Evolutionary conservation across 257 asterid species (phyloP).

Genomic region (Primulina huaijiensis): DNA sequence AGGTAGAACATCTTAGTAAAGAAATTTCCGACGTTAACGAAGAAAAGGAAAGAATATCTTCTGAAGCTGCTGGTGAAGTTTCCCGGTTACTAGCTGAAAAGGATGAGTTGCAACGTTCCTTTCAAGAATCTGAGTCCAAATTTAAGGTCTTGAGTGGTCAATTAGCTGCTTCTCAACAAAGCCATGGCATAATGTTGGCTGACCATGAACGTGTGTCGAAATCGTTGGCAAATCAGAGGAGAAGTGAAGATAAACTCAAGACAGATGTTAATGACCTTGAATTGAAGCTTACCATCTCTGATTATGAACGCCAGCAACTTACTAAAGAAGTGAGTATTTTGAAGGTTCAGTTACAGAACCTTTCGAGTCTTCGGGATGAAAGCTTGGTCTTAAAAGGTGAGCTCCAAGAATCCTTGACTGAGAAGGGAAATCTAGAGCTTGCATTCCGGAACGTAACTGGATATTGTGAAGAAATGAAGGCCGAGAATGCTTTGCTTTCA

Average conservation of each 20-base stretch:
- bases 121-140: slow-evolving; percentile 43
- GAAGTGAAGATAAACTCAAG: slow-evolving; percentile 62
- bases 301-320: slow-evolving; percentile 63
- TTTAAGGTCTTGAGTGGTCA: slow-evolving; percentile 41
- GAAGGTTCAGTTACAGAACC: slow-evolving; percentile 57
- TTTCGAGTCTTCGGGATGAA: slow-evolving; percentile 51
- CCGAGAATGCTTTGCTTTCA: slow-evolving; percentile 42
- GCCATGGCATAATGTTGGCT: slow-evolving; percentile 32
- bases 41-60: slow-evolving; percentile 44
- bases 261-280: slow-evolving; percentile 59
- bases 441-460: slow-evolving; percentile 32
- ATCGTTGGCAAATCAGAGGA: slow-evolving; percentile 45
- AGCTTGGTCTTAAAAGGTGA: slow-evolving; percentile 41
- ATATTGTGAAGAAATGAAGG: slow-evolving; percentile 50
- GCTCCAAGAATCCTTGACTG: slow-evolving; percentile 38
- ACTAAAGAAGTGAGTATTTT: slow-evolving; percentile 41
- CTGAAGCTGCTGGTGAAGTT: slow-evolving; percentile 36
- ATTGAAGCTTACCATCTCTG: slow-evolving; percentile 64
- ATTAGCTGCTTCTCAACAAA: slow-evolving; percentile 38
- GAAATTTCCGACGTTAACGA: slow-evolving; percentile 32
- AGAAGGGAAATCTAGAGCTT: slow-evolving; percentile 52
- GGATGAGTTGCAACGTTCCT: slow-evolving; percentile 39
- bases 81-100: slow-evolving; percentile 45
- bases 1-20: slow-evolving; percentile 37
- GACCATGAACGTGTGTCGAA: slow-evolving; percentile 52